phyloP scores from a whole-genome alignment of 2,329 filamentous ascomycete genomes.

The Pseudogymnoascus sp. region DNA sequence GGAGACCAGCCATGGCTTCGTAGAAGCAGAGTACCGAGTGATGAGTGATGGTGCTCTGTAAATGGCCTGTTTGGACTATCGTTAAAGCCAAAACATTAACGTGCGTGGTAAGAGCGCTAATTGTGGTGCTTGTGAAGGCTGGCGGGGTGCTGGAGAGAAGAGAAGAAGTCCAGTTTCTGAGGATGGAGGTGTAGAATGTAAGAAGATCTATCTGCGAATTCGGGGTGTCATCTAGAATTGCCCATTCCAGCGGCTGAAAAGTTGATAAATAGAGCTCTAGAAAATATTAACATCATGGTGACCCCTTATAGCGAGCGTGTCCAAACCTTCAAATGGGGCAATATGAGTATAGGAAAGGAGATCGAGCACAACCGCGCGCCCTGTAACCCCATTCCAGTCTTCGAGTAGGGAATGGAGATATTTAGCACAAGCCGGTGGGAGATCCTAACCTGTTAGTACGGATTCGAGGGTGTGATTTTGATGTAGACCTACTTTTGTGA shows the following conservation, averaged over 20 bases:
- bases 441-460: constrained; percentile 26
- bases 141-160: constrained; percentile 37
- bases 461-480: not conserved
- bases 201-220: constrained; percentile 56
- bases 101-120: constrained; percentile 42
- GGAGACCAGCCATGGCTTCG: constrained; percentile 52
- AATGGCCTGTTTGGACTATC: constrained; percentile 48
- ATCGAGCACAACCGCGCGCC: constrained; percentile 48
- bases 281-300: constrained; percentile 15
- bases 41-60: constrained; percentile 36
- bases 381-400: constrained; percentile 57
- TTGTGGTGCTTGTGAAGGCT: constrained; percentile 13
- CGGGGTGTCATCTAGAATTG: constrained; percentile 43
- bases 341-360: constrained; percentile 53
- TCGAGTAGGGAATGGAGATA: constrained; percentile 49
- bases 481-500: constrained; percentile 45
- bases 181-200: constrained; percentile 59
- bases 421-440: constrained; percentile 36
- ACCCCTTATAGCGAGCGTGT: not conserved
- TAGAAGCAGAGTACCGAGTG: constrained; percentile 66
- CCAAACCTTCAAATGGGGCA: constrained; percentile 48
- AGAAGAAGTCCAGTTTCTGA: constrained; percentile 52
- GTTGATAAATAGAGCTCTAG: constrained; percentile 46
- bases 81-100: constrained; percentile 53
- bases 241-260: constrained; percentile 47